Conservation (phyloP, 2,329 filamentous ascomycete species). For the Gremmenia infestans region DNA sequence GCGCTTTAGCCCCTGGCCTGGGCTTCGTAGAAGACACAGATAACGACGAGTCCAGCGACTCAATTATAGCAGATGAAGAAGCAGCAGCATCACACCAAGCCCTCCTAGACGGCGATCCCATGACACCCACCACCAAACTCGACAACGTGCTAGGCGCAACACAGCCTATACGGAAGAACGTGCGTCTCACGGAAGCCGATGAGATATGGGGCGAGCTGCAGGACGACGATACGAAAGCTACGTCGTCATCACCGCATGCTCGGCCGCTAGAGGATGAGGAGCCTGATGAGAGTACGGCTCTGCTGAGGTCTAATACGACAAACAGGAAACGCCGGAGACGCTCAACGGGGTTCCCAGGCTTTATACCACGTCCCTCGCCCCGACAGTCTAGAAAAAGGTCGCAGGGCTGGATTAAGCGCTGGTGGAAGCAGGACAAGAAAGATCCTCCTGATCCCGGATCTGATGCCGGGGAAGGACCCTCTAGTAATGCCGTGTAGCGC, state of each 20-base stretch:
- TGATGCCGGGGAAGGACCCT: constrained; percentile 9
- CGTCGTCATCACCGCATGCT: constrained; percentile 9
- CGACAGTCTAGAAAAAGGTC: constrained; percentile 28
- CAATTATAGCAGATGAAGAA: constrained; percentile 40
- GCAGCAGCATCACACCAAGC: constrained; percentile 25
- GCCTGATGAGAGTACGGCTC: constrained; percentile 24
- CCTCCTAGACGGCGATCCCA: constrained; percentile 27
- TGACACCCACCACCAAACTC: constrained; percentile 29
- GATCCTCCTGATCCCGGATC: constrained; percentile 16
- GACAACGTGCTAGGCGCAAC: constrained; percentile 29
- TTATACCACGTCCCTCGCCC: constrained; percentile 43
- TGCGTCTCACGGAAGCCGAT: constrained; percentile 53
- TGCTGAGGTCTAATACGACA: constrained; percentile 20
- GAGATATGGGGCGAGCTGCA: constrained; percentile 89
- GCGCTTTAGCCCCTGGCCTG: constrained; percentile 74
- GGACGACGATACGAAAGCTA: constrained; percentile 52
- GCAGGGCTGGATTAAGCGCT: constrained; percentile 50
- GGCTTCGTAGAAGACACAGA: constrained; percentile 73
- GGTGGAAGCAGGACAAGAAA: constrained; percentile 39
- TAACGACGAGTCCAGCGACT: constrained; percentile 43
- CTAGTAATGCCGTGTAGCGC: not conserved
- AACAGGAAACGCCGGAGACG: constrained; percentile 43
- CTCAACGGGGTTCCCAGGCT: constrained; percentile 58
- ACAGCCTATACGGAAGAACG: constrained; percentile 24
- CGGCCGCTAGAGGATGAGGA: constrained; percentile 4